Evolutionary conservation across 2,329 filamentous ascomycete genomes (phyloP).

Genomic region (Aspergillus sp.): DNA sequence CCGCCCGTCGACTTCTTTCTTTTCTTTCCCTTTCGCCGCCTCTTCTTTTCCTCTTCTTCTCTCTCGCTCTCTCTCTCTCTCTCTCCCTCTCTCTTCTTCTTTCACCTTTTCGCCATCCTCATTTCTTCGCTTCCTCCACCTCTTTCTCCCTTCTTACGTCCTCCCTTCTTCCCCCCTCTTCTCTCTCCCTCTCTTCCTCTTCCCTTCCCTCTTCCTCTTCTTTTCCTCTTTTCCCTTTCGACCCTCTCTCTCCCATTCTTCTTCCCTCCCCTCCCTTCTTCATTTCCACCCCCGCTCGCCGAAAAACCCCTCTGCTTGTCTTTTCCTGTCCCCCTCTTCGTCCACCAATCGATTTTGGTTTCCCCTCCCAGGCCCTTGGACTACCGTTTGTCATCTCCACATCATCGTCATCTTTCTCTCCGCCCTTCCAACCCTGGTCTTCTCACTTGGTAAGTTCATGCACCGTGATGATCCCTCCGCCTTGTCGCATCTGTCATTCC

Average conservation of each 20-base stretch:
- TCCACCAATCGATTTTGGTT: slow-evolving; percentile 9
- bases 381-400: neutral
- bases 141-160: slow-evolving; percentile 22
- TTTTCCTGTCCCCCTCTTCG: slow-evolving; percentile 18
- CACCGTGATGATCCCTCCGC: neutral
- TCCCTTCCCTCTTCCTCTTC: slow-evolving; percentile 23
- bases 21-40: slow-evolving; percentile 9
- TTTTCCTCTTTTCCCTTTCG: slow-evolving; percentile 16
- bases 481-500: neutral
- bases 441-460: neutral
- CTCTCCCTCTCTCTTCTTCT: slow-evolving; percentile 16
- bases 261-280: slow-evolving; percentile 21
- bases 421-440: neutral
- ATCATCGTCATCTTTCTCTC: neutral
- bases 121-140: slow-evolving; percentile 22
- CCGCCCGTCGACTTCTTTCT: slow-evolving; percentile 12
- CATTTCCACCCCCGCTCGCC: slow-evolving; percentile 29
- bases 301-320: slow-evolving; percentile 24
- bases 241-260: slow-evolving; percentile 12
- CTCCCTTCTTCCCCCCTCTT: slow-evolving; percentile 12
- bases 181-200: slow-evolving; percentile 14
- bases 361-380: slow-evolving; percentile 2
- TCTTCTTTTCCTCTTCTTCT: slow-evolving; percentile 5
- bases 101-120: slow-evolving; percentile 20
- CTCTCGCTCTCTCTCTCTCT: slow-evolving; percentile 16